Percentiles rank a stretch among this genome's conserved stretches.
Evolutionary conservation across 768 basidiomycete species (phyloP).

Genomic region (Tulasnella sp.): DNA sequence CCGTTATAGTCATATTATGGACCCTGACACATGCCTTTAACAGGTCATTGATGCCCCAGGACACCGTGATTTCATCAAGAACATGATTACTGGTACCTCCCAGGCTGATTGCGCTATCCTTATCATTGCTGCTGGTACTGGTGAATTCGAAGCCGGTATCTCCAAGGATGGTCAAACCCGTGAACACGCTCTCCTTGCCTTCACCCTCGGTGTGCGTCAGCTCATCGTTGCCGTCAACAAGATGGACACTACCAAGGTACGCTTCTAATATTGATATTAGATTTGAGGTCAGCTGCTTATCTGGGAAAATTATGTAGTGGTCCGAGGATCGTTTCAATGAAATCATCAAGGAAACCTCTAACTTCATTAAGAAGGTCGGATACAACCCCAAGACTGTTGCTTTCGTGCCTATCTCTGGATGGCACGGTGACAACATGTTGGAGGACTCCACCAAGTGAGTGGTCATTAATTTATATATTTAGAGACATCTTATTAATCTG

Average conservation of each 20-base stretch:
- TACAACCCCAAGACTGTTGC: conserved; percentile 98
- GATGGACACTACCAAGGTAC: conserved; percentile 98
- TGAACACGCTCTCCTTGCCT: conserved; percentile 99
- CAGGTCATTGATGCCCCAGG: conserved; percentile 99
- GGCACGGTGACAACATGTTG: conserved; percentile 99
- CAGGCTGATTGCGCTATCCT: conserved; percentile 99
- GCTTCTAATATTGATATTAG: too few species aligned
- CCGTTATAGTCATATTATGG: background rate
- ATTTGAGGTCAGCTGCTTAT: too few species aligned
- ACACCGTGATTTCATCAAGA: conserved; percentile 99
- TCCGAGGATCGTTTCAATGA: conserved; percentile 99
- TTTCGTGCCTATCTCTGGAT: conserved; percentile 99
- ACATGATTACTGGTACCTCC: conserved; percentile 99
- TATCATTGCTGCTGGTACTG: conserved; percentile 97
- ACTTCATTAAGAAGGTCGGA: conserved; percentile 99
- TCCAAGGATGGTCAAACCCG: conserved; percentile 99
- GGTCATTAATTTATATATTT: background rate
- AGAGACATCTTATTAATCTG: conserved; percentile 8
- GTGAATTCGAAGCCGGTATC: conserved; percentile 99
- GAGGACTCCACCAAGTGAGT: conserved; percentile 90
- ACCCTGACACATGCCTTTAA: background rate
- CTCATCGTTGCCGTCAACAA: conserved; percentile 99
- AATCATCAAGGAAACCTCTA: conserved; percentile 95
- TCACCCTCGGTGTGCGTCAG: conserved; percentile 99
- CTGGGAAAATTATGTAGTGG: conserved; percentile 47